Evolutionary conservation across 331 rosid genomes (phyloP).

Genomic region (Phaseolus coccineus): DNA sequence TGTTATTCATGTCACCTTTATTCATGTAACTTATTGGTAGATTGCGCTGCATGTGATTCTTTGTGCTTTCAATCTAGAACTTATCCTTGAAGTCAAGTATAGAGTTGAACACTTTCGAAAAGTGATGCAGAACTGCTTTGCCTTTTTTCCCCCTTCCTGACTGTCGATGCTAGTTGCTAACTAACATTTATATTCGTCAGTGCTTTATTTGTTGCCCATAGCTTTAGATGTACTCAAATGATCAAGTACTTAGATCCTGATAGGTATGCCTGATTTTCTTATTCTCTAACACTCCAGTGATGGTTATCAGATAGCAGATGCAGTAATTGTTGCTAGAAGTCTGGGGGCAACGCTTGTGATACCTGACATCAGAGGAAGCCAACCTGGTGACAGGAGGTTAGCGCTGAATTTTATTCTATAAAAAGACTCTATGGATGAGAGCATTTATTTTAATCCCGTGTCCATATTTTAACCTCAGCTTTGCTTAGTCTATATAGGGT

Average conservation of each 20-base stretch:
- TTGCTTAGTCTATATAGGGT: background rate
- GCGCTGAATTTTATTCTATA: constrained; percentile 35
- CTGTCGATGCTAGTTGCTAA: constrained; percentile 9
- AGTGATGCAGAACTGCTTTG: constrained; percentile 13
- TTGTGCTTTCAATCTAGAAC: constrained; percentile 10
- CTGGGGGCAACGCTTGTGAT: constrained; percentile 95
- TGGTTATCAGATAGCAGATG: constrained; percentile 78
- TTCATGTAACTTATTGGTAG: background rate
- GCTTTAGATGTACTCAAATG: background rate
- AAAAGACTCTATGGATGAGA: constrained; percentile 3
- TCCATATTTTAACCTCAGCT: background rate
- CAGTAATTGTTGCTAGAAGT: constrained; percentile 88
- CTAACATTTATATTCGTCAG: background rate
- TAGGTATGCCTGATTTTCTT: background rate
- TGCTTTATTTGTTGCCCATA: background rate
- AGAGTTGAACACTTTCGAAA: background rate
- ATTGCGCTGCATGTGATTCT: background rate
- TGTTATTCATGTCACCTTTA: background rate
- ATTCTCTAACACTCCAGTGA: constrained; percentile 24
- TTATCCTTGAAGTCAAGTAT: background rate
- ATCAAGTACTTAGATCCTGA: background rate
- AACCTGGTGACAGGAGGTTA: constrained; percentile 91
- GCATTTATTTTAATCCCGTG: background rate
- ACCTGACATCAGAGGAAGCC: constrained; percentile 94
- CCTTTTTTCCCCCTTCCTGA: background rate